Percentiles rank a stretch among this genome's conserved stretches.
These are phyloP conservation scores for Pharus latifolius DNA, from an alignment of 176 grass and related monocot genomes.

Conservation along the genomic window DNA sequence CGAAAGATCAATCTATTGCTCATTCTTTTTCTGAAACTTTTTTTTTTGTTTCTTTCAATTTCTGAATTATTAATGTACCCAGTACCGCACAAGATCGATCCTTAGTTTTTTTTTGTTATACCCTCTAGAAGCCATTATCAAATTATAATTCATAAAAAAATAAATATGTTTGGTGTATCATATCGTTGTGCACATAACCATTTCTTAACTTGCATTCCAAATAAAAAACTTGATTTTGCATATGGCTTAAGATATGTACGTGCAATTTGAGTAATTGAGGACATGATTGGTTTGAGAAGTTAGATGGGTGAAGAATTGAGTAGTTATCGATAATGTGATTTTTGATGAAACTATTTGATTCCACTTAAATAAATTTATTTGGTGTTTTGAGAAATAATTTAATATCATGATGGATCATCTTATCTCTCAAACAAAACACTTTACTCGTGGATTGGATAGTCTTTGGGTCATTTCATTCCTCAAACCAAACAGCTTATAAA, in stretches of 20 bases:
- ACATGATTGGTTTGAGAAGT: too few relatives aligned
- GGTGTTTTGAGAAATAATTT: too few relatives aligned
- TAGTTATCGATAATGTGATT: too few relatives aligned
- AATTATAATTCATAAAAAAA: background rate
- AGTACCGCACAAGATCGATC: conserved; percentile 4
- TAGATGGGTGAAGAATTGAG: too few relatives aligned
- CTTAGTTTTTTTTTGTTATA: background rate
- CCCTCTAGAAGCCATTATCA: conserved; percentile 1
- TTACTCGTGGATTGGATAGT: too few relatives aligned
- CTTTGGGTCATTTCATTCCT: too few relatives aligned
- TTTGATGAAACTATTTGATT: too few relatives aligned
- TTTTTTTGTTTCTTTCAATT: conserved; percentile 14
- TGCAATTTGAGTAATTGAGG: conserved; percentile 6
- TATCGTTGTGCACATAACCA: background rate
- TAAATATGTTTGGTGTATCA: background rate
- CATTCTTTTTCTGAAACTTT: conserved; percentile 5
- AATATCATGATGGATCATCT: too few relatives aligned
- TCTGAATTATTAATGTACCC: conserved; percentile 25
- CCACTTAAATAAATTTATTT: too few relatives aligned
- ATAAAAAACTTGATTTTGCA: conserved; percentile 6
- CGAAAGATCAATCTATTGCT: background rate
- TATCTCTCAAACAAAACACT: too few relatives aligned
- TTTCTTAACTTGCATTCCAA: background rate
- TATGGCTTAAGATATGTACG: background rate
- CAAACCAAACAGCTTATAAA: too few relatives aligned